These are phyloP conservation scores for Acacia concinna DNA, from an alignment of 331 rosid species.

Conservation along the genomic window DNA sequence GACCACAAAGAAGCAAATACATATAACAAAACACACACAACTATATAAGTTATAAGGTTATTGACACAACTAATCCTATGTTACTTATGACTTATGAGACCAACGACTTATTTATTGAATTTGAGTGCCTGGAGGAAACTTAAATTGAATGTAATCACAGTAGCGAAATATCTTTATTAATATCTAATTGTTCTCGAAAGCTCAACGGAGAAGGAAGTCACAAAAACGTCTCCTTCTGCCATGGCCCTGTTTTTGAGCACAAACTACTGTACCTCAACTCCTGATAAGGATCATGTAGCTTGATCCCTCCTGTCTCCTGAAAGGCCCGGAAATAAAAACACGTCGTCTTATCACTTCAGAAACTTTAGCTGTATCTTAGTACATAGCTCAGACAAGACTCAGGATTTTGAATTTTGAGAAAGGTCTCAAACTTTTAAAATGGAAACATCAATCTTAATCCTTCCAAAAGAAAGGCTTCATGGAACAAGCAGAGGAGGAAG, in stretches of 20 bases:
- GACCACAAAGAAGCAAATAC: too few relatives aligned
- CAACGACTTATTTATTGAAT: too few relatives aligned
- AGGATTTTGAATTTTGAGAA: background rate
- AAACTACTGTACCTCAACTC: background rate
- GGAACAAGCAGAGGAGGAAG: constrained; percentile 54
- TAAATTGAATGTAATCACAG: background rate
- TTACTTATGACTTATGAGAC: too few relatives aligned
- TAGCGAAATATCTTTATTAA: background rate
- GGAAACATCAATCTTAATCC: constrained; percentile 44
- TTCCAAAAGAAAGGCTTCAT: constrained; percentile 51
- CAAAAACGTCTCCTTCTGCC: constrained; percentile 66
- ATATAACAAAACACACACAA: too few relatives aligned
- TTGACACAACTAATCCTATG: too few relatives aligned
- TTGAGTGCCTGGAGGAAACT: too few relatives aligned
- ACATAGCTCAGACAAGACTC: background rate
- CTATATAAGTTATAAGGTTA: too few relatives aligned
- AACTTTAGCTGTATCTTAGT: background rate
- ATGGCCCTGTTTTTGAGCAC: constrained; percentile 30
- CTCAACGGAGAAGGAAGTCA: constrained; percentile 53
- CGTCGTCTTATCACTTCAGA: constrained; percentile 42
- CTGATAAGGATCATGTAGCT: background rate
- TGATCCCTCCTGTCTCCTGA: constrained; percentile 33
- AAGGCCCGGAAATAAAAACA: constrained; percentile 43
- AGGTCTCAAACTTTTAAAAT: background rate
- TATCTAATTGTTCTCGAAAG: background rate